Evolutionary conservation across 441 rosid species (phyloP).

Genomic region (Bruguiera hainesii): DNA sequence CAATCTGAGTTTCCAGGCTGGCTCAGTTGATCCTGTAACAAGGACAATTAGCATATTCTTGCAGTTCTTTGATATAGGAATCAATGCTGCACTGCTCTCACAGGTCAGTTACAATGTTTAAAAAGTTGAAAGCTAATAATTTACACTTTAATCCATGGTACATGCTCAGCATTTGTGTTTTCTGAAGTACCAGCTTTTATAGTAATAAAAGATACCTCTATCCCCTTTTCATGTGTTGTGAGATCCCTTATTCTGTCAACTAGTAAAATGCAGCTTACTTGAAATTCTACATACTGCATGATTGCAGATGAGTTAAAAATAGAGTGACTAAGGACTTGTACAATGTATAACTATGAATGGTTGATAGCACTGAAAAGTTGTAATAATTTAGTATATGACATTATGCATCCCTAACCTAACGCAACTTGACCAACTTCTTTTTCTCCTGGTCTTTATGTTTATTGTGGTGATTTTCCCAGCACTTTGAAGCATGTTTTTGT

Average conservation of each 20-base stretch:
- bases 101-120: slow-evolving; percentile 51
- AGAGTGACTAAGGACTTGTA: background rate
- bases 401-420: background rate
- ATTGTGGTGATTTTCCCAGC: too few relatives aligned
- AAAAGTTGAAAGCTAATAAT: background rate
- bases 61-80: slow-evolving; percentile 97
- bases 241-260: too few relatives aligned
- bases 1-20: slow-evolving; percentile 66
- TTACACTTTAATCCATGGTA: background rate
- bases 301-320: too few relatives aligned
- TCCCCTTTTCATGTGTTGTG: too few relatives aligned
- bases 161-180: background rate
- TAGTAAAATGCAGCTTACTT: too few relatives aligned
- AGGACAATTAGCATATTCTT: slow-evolving; percentile 90
- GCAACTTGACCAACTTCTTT: too few relatives aligned
- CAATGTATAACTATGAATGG: background rate
- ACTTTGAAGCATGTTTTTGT: too few relatives aligned
- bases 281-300: too few relatives aligned
- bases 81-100: slow-evolving; percentile 82
- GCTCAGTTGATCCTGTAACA: slow-evolving; percentile 97
- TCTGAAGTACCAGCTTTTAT: too few relatives aligned
- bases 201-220: too few relatives aligned
- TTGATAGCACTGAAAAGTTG: background rate
- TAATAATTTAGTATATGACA: background rate
- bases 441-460: too few relatives aligned